These are phyloP conservation scores for Austroboletus rostrupii DNA, from an alignment of 1,284 basidiomycete genomes.

Conservation along the genomic window DNA sequence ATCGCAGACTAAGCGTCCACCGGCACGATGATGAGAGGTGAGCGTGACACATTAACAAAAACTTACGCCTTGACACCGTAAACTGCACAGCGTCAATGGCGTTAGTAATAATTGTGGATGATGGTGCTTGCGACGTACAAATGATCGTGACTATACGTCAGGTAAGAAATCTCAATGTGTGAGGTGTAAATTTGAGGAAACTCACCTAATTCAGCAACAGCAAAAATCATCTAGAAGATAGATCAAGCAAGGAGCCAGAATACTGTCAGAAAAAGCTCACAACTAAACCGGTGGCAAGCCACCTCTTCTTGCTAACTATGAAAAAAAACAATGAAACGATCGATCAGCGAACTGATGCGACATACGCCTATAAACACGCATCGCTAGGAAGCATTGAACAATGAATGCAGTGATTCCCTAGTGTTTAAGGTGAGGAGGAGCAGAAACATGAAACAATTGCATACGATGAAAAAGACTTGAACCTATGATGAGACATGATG, in stretches of 20 bases:
- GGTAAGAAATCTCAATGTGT: conserved; percentile 4
- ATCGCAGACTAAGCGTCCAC: conserved; percentile 19
- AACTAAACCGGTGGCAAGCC: conserved; percentile 22
- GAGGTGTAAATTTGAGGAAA: not conserved
- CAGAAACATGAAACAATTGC: not conserved
- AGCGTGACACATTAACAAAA: not conserved
- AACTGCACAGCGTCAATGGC: conserved; percentile 25
- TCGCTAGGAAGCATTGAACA: conserved; percentile 35
- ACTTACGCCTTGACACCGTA: conserved; percentile 40
- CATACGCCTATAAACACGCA: conserved; percentile 32
- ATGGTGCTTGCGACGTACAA: conserved; percentile 14
- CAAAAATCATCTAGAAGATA: conserved; percentile 31
- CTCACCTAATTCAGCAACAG: conserved; percentile 52
- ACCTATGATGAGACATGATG: conserved; percentile 19
- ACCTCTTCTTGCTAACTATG: conserved; percentile 31
- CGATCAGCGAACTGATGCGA: not conserved
- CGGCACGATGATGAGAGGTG: not conserved
- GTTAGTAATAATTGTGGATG: conserved; percentile 1
- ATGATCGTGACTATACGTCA: conserved; percentile 16
- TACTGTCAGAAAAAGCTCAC: conserved; percentile 8
- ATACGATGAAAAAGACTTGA: conserved; percentile 38
- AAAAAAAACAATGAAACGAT: not conserved
- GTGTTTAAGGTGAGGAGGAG: conserved; percentile 3
- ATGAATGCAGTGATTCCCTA: conserved; percentile 36
- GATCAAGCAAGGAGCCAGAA: no score